These are phyloP conservation scores for Chlorencoelia australis DNA, from an alignment of 2,329 filamentous ascomycete species.

Conservation along the genomic window DNA sequence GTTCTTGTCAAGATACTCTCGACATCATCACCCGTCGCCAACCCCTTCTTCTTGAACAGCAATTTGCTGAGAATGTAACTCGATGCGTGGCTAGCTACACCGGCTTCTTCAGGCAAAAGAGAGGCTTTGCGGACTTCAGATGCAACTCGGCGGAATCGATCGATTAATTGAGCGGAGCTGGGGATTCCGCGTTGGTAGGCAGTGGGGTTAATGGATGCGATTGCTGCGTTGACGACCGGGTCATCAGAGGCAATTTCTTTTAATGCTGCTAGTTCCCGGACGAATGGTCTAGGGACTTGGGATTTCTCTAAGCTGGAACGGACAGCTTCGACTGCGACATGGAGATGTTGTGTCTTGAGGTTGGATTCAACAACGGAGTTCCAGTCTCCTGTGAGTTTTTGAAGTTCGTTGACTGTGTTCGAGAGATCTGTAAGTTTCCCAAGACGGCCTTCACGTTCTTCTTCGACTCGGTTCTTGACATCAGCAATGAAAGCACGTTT, in stretches of 20 bases:
- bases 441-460: conserved; percentile 77
- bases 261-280: conserved; percentile 84
- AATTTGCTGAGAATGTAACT: conserved; percentile 85
- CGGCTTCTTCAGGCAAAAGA: conserved; percentile 84
- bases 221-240: conserved; percentile 80
- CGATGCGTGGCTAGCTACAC: conserved; percentile 87
- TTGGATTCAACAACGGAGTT: conserved; percentile 84
- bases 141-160: conserved; percentile 90
- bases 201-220: conserved; percentile 87
- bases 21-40: conserved; percentile 77
- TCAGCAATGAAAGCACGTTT: conserved; percentile 76
- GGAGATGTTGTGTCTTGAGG: conserved; percentile 88
- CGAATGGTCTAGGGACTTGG: conserved; percentile 69
- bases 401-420: conserved; percentile 68
- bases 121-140: conserved; percentile 89
- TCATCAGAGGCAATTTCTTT: conserved; percentile 85
- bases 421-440: conserved; percentile 77
- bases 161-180: conserved; percentile 74
- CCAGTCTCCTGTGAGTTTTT: conserved; percentile 81
- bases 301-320: conserved; percentile 71
- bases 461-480: conserved; percentile 73
- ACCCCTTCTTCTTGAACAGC: conserved; percentile 87
- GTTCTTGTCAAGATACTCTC: conserved; percentile 88
- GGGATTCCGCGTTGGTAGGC: conserved; percentile 91
- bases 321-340: conserved; percentile 91